Conservation (phyloP, 176 grass and related monocot species). For the Oryza nivara region DNA sequence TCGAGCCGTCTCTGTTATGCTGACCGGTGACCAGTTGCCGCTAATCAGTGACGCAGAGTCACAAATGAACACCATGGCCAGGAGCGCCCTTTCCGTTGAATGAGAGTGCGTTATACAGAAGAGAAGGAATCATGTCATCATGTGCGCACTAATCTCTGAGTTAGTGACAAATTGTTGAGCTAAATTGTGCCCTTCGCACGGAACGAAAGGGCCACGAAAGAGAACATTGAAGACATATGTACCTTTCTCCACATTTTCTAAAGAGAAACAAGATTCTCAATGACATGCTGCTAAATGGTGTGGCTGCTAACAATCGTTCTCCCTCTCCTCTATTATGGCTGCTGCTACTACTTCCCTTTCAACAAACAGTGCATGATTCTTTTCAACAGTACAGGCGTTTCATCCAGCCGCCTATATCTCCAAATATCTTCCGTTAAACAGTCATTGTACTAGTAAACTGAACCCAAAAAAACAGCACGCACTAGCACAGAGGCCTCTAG, state of each 20-base stretch:
- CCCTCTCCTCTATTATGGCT: background rate
- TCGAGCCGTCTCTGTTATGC: too few relatives aligned
- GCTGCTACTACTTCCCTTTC: background rate
- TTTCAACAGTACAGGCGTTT: background rate
- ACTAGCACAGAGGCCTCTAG: background rate
- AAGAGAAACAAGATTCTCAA: background rate
- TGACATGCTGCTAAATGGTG: background rate
- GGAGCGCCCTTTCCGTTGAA: too few relatives aligned
- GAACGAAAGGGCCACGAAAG: background rate
- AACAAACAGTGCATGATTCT: background rate
- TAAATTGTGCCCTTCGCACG: background rate
- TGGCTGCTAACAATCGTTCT: background rate
- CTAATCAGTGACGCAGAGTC: too few relatives aligned
- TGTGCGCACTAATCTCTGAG: background rate
- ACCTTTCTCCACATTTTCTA: background rate
- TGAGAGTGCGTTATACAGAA: background rate
- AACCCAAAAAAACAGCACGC: too few relatives aligned
- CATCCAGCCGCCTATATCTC: background rate
- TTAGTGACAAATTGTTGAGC: background rate
- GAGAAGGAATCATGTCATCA: background rate
- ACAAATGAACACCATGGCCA: too few relatives aligned
- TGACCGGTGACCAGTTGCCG: too few relatives aligned
- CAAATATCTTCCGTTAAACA: too few relatives aligned
- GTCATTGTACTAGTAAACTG: too few relatives aligned
- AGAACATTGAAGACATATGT: background rate